Percentiles rank a stretch among this genome's conserved stretches.
Conservation (phyloP, 2,329 filamentous ascomycete genomes). For the Trichoderma hamatum region DNA sequence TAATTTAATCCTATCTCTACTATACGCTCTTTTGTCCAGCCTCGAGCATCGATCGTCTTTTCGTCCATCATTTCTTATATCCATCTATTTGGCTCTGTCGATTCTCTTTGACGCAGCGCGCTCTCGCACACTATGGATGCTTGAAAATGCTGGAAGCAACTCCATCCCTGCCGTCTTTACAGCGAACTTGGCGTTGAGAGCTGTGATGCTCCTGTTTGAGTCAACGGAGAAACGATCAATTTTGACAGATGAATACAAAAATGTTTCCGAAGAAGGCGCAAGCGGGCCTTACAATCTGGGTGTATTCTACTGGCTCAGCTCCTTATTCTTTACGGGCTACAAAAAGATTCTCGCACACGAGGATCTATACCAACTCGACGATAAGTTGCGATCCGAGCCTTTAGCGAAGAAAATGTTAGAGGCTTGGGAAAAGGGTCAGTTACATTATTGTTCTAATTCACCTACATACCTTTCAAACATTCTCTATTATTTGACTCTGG, state of each 20-base stretch:
- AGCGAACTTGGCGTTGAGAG: conserved; percentile 26
- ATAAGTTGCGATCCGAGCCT: conserved; percentile 28
- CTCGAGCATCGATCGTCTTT: conserved; percentile 26
- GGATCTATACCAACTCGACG: conserved; percentile 36
- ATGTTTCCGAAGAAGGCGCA: conserved; percentile 50
- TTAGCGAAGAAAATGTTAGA: conserved; percentile 29
- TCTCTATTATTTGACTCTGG: neutral
- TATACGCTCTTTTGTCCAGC: conserved; percentile 8
- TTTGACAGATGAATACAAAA: conserved; percentile 30
- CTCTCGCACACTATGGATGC: conserved; percentile 30
- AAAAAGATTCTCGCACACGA: conserved; percentile 43
- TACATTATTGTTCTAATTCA: neutral
- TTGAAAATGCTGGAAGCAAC: conserved; percentile 11
- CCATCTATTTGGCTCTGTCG: conserved; percentile 28
- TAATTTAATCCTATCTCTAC: conserved; percentile 2
- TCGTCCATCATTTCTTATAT: conserved; percentile 29
- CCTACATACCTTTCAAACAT: neutral
- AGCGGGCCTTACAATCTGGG: conserved; percentile 51
- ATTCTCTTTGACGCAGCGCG: conserved; percentile 30
- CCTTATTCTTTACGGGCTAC: conserved; percentile 44
- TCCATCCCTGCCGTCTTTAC: conserved; percentile 30
- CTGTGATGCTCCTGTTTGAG: conserved; percentile 30
- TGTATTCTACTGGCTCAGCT: conserved; percentile 58
- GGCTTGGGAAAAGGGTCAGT: conserved; percentile 31
- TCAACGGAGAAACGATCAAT: conserved; percentile 30